These are phyloP conservation scores for Yarrowia sp. DNA, from an alignment of 805 yeast genomes.

Conservation along the genomic window DNA sequence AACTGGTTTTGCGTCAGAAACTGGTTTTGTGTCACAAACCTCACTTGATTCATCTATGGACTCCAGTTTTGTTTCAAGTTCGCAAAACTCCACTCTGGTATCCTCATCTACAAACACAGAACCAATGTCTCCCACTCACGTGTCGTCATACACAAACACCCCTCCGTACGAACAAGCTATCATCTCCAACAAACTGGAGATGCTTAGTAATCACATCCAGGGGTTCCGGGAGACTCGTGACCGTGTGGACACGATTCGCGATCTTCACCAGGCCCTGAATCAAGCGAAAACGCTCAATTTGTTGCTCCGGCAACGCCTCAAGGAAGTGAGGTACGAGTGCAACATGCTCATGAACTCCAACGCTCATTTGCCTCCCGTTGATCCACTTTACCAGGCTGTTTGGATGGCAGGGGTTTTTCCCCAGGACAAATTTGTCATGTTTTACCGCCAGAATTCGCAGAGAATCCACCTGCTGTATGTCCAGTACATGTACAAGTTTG, in stretches of 20 bases:
- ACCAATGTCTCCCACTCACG: background rate
- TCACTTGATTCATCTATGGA: too few species aligned
- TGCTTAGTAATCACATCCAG: background rate
- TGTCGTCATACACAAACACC: background rate
- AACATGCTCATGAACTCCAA: background rate
- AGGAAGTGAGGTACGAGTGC: conserved; percentile 18
- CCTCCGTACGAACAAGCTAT: background rate
- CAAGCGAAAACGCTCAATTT: conserved; percentile 20
- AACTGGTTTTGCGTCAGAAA: too few species aligned
- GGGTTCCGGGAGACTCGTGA: background rate
- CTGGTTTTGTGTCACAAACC: too few species aligned
- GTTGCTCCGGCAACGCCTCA: conserved; percentile 17
- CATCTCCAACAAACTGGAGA: background rate
- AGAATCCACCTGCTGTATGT: conserved; percentile 3
- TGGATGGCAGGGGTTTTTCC: conserved; percentile 21
- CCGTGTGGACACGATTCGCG: conserved; percentile 3
- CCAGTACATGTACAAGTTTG: conserved; percentile 12
- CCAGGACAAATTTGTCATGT: background rate
- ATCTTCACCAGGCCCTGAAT: conserved; percentile 4
- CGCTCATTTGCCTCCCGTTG: background rate
- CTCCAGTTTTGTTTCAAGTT: too few species aligned
- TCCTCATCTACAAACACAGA: background rate
- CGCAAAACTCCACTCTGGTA: too few species aligned
- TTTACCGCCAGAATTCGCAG: background rate
- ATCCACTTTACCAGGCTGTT: conserved; percentile 19